Evolutionary conservation across 495 filamentous ascomycete species (phyloP).

Genomic region (Aspergillus asperescens): DNA sequence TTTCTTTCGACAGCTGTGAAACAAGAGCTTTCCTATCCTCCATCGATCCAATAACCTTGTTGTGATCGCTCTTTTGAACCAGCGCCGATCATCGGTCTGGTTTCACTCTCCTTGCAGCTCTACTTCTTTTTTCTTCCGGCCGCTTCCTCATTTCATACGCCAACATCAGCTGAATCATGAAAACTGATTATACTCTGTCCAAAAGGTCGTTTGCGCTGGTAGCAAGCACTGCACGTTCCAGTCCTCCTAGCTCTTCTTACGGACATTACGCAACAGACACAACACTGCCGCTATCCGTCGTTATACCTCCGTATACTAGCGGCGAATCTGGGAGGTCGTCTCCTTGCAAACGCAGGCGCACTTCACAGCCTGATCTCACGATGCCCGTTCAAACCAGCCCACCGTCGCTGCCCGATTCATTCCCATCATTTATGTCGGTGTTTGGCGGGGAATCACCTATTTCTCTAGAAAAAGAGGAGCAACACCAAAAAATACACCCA

Average conservation of each 20-base stretch:
- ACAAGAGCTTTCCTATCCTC: constrained; percentile 6
- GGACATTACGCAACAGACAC: constrained; percentile 13
- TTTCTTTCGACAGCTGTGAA: constrained; percentile 5
- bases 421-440: constrained; percentile 69
- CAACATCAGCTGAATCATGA: constrained; percentile 20
- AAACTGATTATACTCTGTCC: constrained; percentile 29
- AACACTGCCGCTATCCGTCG: constrained; percentile 8
- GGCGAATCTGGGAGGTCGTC: constrained; percentile 23
- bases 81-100: constrained; percentile 17
- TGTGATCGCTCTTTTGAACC: constrained; percentile 13
- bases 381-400: constrained; percentile 47
- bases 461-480: constrained; percentile 29
- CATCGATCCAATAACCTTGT: constrained; percentile 17
- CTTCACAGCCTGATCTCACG: constrained; percentile 20
- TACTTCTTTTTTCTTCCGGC: constrained; percentile 13
- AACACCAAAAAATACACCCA: constrained; percentile 18
- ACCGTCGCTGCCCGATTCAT: constrained; percentile 52
- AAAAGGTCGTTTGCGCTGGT: constrained; percentile 45
- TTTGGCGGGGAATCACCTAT: constrained; percentile 42
- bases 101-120: constrained; percentile 28
- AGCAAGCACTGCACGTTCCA: constrained; percentile 34
- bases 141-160: constrained; percentile 7
- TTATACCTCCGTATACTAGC: constrained; percentile 17
- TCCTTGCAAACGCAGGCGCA: constrained; percentile 29
- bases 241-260: constrained; percentile 21